phyloP scores from a whole-genome alignment of 2,329 filamentous ascomycete species.

The Moelleriella libera region DNA sequence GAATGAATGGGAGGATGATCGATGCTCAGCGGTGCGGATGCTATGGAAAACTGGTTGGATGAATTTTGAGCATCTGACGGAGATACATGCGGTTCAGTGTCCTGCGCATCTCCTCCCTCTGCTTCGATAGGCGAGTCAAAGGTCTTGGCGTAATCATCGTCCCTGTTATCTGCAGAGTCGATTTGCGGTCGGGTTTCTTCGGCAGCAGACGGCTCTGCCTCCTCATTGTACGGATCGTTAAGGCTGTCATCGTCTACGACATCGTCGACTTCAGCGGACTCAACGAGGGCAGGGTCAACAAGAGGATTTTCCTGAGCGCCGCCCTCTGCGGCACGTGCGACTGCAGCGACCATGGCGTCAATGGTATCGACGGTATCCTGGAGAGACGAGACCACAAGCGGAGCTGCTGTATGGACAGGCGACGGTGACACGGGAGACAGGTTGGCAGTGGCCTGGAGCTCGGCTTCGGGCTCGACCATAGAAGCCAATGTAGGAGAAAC shows the following conservation, averaged over 20 bases:
- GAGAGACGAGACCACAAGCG: constrained; percentile 32
- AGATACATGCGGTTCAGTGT: constrained; percentile 27
- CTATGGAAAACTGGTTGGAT: constrained; percentile 26
- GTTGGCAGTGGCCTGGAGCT: constrained; percentile 37
- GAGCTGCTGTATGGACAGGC: constrained; percentile 29
- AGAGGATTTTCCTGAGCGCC: constrained; percentile 11
- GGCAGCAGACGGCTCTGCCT: constrained; percentile 12
- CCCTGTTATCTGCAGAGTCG: constrained; percentile 16
- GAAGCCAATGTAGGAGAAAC: constrained; percentile 10
- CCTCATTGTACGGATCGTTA: constrained; percentile 31
- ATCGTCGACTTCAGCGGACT: constrained; percentile 8
- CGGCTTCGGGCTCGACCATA: constrained; percentile 32
- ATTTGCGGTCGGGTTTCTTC: constrained; percentile 12
- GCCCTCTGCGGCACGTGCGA: constrained; percentile 11
- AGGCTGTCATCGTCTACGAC: constrained; percentile 25
- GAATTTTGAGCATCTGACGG: constrained; percentile 20
- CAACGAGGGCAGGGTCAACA: constrained; percentile 16
- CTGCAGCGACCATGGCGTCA: constrained; percentile 29
- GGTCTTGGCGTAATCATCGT: constrained; percentile 36
- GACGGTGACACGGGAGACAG: constrained; percentile 37
- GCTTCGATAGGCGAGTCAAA: constrained; percentile 32
- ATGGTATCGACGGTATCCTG: constrained; percentile 37
- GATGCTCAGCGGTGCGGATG: constrained; percentile 21
- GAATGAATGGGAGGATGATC: constrained; percentile 15
- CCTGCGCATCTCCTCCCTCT: constrained; percentile 21